phyloP scores from a whole-genome alignment of 2,329 filamentous ascomycete species.

The Lanzia echinophila region DNA sequence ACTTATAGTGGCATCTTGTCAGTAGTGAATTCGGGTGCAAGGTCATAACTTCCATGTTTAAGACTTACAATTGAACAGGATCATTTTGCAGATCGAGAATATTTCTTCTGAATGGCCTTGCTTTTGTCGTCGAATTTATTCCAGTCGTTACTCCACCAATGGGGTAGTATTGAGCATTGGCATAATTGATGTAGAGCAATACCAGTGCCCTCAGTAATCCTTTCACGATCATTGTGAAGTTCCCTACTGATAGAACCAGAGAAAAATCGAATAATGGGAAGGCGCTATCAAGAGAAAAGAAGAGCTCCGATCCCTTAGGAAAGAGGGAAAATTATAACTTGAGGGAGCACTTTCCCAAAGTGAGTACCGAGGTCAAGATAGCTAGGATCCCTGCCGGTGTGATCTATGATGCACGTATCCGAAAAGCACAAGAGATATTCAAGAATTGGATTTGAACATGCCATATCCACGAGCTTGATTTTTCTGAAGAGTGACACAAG shows the following conservation, averaged over 20 bases:
- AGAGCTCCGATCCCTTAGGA: too few species aligned
- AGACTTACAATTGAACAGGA: conserved; percentile 3
- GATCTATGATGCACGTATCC: neutral
- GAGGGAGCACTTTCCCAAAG: too few species aligned
- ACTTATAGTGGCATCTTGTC: conserved; percentile 7
- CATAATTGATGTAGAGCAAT: neutral
- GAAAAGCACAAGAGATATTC: neutral
- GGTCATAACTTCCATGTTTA: neutral
- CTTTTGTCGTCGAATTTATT: conserved; percentile 11
- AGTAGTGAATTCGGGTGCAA: neutral
- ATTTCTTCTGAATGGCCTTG: conserved; percentile 19
- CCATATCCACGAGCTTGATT: conserved; percentile 1
- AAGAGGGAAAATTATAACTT: neutral
- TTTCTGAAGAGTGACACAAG: neutral
- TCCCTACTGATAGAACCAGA: too few species aligned
- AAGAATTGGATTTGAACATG: conserved; percentile 5
- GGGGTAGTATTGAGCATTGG: conserved; percentile 6
- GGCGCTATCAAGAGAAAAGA: too few species aligned
- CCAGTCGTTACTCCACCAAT: conserved; percentile 20
- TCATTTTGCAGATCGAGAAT: conserved; percentile 22
- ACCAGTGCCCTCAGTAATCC: neutral
- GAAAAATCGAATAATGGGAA: too few species aligned
- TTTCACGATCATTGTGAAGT: neutral
- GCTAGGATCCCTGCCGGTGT: neutral
- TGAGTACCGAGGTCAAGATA: neutral